Evolutionary conservation across 1,139 yeast genomes (phyloP).

Genomic region (Lodderomyces pseudojiufengensis): DNA sequence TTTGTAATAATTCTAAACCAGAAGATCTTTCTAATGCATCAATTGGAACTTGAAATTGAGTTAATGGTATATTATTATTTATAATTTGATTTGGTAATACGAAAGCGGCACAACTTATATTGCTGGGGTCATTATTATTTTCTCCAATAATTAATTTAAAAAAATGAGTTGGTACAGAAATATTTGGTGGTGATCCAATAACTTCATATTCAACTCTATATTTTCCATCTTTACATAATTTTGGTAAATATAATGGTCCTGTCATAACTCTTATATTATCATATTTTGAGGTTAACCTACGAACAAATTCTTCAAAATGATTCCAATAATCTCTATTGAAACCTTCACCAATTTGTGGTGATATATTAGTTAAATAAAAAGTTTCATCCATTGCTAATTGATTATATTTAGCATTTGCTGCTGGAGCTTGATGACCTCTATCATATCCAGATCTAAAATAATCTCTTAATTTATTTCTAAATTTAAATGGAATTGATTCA

Average conservation of each 20-base stretch:
- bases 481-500: conserved; percentile 71
- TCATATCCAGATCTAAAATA: conserved; percentile 95
- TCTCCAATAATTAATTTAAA: conserved; percentile 90
- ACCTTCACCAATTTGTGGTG: conserved; percentile 98
- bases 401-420: conserved; percentile 90
- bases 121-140: conserved; percentile 40
- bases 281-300: conserved; percentile 68
- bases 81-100: conserved; percentile 85
- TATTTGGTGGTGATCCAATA: conserved; percentile 93
- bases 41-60: conserved; percentile 78
- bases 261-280: conserved; percentile 80
- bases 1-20: conserved; percentile 77
- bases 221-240: conserved; percentile 59
- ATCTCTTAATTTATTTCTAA: conserved; percentile 74
- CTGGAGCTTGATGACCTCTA: conserved; percentile 97
- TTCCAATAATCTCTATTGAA: conserved; percentile 98
- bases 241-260: conserved; percentile 91
- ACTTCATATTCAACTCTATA: conserved; percentile 84
- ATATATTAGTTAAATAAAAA: conserved; percentile 80
- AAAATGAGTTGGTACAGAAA: conserved; percentile 97
- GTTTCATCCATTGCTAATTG: conserved; percentile 96
- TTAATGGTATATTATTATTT: conserved; percentile 65
- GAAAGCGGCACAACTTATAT: conserved; percentile 81
- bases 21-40: conserved; percentile 84
- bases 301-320: conserved; percentile 84